phyloP scores from a whole-genome alignment of 202 grass and related monocot species.

The Carex arenaria region DNA sequence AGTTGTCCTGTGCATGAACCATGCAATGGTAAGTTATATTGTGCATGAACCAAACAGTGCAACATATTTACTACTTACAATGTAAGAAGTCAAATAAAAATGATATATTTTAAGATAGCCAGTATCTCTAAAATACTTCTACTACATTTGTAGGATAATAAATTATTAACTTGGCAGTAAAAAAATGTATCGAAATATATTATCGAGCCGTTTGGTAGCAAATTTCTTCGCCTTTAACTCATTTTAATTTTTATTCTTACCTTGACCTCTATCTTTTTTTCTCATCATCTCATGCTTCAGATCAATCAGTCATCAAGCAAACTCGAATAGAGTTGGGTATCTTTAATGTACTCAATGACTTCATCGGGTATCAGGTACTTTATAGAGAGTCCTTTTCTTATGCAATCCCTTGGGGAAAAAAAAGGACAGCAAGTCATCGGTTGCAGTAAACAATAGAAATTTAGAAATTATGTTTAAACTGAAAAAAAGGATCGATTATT shows the following conservation, averaged over 20 bases:
- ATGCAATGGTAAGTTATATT: not conserved
- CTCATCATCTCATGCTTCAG: not conserved
- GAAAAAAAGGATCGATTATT: not conserved
- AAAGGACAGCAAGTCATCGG: not conserved
- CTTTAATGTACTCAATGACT: slow-evolving; percentile 69
- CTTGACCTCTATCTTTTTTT: not conserved
- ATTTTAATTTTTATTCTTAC: not conserved
- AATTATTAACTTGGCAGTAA: not conserved
- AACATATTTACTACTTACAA: not conserved
- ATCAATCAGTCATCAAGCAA: not conserved
- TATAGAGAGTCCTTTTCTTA: slow-evolving; percentile 50
- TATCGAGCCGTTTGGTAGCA: not conserved
- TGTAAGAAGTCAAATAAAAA: not conserved
- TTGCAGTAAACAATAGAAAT: not conserved
- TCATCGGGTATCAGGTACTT: slow-evolving; percentile 80
- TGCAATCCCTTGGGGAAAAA: slow-evolving; percentile 54
- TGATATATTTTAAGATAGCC: not conserved
- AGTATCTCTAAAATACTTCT: not conserved
- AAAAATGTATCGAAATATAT: not conserved
- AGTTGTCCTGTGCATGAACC: not conserved
- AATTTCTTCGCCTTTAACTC: not conserved
- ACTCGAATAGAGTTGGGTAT: slow-evolving; percentile 49
- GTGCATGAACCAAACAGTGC: not conserved
- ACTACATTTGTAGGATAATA: not conserved
- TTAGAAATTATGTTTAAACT: not conserved